Evolutionary conservation across 768 basidiomycete species (phyloP).

Genomic region (Gymnopilus dilepis): DNA sequence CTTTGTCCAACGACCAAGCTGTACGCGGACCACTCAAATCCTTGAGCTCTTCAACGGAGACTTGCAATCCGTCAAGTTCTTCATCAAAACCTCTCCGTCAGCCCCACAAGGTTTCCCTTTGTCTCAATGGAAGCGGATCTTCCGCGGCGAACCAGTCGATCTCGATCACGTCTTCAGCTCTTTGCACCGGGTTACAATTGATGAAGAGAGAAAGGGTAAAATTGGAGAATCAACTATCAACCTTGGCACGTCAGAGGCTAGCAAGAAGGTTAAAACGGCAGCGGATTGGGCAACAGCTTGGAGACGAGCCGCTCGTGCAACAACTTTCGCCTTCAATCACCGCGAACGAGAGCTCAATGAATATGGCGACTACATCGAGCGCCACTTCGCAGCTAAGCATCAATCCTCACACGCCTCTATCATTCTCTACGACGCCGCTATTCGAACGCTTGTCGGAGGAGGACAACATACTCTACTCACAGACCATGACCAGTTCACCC

Average conservation of each 20-base stretch:
- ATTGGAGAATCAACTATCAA: slow-evolving; percentile 25
- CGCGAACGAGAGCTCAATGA: slow-evolving; percentile 25
- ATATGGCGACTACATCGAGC: slow-evolving; percentile 30
- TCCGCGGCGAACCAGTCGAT: slow-evolving; percentile 29
- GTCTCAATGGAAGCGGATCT: slow-evolving; percentile 20
- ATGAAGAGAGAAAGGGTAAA: slow-evolving; percentile 15
- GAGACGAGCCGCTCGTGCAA: slow-evolving; percentile 18
- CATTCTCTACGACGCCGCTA: slow-evolving; percentile 36
- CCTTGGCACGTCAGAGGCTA: slow-evolving; percentile 9
- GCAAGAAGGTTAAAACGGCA: slow-evolving; percentile 16
- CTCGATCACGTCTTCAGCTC: slow-evolving; percentile 32
- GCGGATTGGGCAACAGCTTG: slow-evolving; percentile 33
- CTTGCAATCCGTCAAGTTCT: background rate
- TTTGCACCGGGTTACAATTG: slow-evolving; percentile 16
- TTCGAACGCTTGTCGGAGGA: slow-evolving; percentile 29
- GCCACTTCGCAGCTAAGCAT: slow-evolving; percentile 22
- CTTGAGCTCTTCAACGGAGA: background rate
- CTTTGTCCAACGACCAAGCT: background rate
- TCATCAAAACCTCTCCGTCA: background rate
- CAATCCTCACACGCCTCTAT: slow-evolving; percentile 18
- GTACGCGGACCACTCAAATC: background rate
- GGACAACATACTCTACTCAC: slow-evolving; percentile 25
- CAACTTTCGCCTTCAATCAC: slow-evolving; percentile 30
- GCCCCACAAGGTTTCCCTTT: slow-evolving; percentile 1
- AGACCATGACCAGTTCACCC: slow-evolving; percentile 19